phyloP scores from a whole-genome alignment of 2,329 filamentous ascomycete genomes.

The Penicillium sumatraense region DNA sequence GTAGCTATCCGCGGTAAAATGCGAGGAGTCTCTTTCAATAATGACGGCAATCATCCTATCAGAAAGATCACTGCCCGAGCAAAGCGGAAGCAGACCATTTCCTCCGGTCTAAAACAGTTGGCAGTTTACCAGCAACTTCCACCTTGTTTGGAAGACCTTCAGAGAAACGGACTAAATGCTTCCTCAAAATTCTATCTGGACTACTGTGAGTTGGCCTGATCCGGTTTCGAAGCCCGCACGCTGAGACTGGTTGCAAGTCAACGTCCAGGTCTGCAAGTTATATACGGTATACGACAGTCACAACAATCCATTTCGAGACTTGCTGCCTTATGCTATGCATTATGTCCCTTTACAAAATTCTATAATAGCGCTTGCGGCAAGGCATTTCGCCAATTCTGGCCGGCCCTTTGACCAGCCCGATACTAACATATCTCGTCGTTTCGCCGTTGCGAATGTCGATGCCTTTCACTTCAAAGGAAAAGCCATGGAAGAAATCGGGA shows the following conservation, averaged over 20 bases:
- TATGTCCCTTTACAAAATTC: neutral
- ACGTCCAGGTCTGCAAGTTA: conserved; percentile 33
- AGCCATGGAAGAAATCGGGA: conserved; percentile 21
- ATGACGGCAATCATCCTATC: neutral
- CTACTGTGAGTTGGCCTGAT: conserved; percentile 29
- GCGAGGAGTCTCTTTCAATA: conserved; percentile 22
- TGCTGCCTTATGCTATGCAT: conserved; percentile 1
- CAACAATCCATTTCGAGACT: conserved; percentile 7
- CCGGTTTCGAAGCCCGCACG: neutral
- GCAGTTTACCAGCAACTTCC: neutral
- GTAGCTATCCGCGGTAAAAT: conserved; percentile 35
- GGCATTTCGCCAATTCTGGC: neutral
- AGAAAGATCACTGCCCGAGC: neutral
- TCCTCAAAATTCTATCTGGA: conserved; percentile 33
- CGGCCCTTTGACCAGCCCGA: neutral
- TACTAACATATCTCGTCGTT: neutral
- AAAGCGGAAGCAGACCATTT: neutral
- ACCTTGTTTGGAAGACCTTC: conserved; percentile 15
- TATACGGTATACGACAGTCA: conserved; percentile 23
- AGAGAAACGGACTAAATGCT: neutral
- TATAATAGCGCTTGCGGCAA: neutral
- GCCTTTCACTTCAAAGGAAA: conserved; percentile 28
- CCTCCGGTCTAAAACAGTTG: neutral
- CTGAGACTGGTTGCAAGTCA: conserved; percentile 24
- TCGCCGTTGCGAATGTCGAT: conserved; percentile 16